Conservation (phyloP, 2,329 filamentous ascomycete genomes). For the Xylariaceae sp. region DNA sequence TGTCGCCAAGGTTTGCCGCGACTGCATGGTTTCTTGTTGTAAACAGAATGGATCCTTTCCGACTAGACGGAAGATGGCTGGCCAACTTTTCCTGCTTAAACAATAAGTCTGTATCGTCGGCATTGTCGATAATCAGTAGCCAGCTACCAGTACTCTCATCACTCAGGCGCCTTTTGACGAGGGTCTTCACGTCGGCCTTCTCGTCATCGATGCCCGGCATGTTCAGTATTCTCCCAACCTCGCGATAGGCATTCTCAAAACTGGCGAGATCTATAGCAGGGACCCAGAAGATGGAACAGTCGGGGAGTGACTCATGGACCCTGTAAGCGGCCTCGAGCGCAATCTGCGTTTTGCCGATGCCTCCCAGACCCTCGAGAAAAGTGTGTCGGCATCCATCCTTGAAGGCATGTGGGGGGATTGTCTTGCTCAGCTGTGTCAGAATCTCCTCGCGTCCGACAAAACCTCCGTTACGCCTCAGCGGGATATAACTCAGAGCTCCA, state of each 20-base stretch:
- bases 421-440: constrained; percentile 9
- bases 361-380: constrained; percentile 20
- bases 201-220: constrained; percentile 31
- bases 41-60: constrained; percentile 2
- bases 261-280: constrained; percentile 1
- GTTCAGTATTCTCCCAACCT: constrained; percentile 31
- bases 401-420: constrained; percentile 7
- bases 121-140: constrained; percentile 8
- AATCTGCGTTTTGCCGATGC: constrained; percentile 12
- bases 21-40: constrained; percentile 1
- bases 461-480: constrained; percentile 16
- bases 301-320: background rate
- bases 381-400: constrained; percentile 25
- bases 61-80: constrained; percentile 31
- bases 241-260: constrained; percentile 12
- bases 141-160: constrained; percentile 18
- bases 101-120: constrained; percentile 26
- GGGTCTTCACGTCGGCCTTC: constrained; percentile 32
- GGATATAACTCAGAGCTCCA: background rate
- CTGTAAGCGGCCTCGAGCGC: constrained; percentile 5
- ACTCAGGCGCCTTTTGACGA: constrained; percentile 35
- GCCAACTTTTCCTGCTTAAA: constrained; percentile 22
- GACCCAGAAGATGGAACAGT: constrained; percentile 14
- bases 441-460: constrained; percentile 17
- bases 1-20: background rate